Evolutionary conservation across 2,329 filamentous ascomycete species (phyloP).

Genomic region (Fusarium sp.): DNA sequence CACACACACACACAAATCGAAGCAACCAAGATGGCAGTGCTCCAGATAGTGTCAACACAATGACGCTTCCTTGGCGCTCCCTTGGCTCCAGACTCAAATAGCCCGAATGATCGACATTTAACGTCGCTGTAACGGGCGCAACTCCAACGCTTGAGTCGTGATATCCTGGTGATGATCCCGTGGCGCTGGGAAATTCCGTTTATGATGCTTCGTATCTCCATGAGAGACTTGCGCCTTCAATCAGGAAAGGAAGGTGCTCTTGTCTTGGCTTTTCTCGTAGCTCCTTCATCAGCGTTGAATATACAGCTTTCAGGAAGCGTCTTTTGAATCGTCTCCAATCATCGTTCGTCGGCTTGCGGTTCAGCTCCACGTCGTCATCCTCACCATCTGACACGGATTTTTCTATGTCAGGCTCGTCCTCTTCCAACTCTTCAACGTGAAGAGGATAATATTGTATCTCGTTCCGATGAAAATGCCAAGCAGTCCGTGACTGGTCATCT

Average conservation of each 20-base stretch:
- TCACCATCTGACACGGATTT: constrained; percentile 13
- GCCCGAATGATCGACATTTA: not conserved
- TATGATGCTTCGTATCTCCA: constrained; percentile 33
- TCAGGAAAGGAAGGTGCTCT: constrained; percentile 6
- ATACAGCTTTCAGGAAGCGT: constrained; percentile 32
- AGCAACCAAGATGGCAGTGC: not conserved
- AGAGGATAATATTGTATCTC: constrained; percentile 26
- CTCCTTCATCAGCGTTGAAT: constrained; percentile 15
- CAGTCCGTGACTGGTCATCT: constrained; percentile 8
- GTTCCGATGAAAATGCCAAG: constrained; percentile 25
- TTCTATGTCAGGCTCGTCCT: constrained; percentile 10
- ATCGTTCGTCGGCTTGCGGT: constrained; percentile 36
- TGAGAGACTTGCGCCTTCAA: constrained; percentile 33
- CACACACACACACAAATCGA: not conserved
- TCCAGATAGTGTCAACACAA: constrained; percentile 9
- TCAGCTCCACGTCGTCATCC: constrained; percentile 25
- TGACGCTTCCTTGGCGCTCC: not conserved
- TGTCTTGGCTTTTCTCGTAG: constrained; percentile 2
- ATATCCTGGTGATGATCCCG: not conserved
- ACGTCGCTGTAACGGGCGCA: not conserved
- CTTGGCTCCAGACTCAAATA: not conserved
- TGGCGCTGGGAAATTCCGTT: constrained; percentile 9
- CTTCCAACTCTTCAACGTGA: constrained; percentile 11
- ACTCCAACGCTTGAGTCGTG: constrained; percentile 1
- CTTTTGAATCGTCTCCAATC: constrained; percentile 38